Conservation (phyloP, 371 early-diverging fungal species). For the Mortierella sp. region DNA sequence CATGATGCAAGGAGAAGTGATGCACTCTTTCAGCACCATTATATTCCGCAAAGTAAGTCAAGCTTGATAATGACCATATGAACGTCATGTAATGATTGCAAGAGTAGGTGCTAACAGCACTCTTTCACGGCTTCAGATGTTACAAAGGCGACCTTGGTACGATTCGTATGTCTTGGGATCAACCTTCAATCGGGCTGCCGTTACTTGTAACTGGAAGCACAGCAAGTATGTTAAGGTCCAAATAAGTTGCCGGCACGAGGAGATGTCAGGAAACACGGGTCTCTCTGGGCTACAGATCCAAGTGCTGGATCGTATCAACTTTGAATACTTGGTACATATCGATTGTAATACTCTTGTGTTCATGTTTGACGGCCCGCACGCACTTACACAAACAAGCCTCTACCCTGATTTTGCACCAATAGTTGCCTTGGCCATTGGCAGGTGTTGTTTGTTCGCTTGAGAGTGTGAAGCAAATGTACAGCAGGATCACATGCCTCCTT, state of each 20-base stretch:
- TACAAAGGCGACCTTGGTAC: slow-evolving; percentile 23
- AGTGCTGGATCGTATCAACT: slow-evolving; percentile 27
- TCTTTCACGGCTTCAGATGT: slow-evolving; percentile 14
- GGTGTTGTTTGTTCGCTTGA: slow-evolving; percentile 31
- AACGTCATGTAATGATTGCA: neutral
- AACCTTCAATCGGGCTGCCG: slow-evolving; percentile 24
- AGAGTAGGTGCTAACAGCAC: too few species aligned
- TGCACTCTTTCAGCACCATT: slow-evolving; percentile 30
- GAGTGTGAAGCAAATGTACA: slow-evolving; percentile 31
- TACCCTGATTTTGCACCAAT: neutral
- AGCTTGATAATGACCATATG: neutral
- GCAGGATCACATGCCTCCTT: slow-evolving; percentile 35
- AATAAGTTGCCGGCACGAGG: slow-evolving; percentile 2
- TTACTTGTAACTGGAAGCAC: slow-evolving; percentile 25
- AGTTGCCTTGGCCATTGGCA: slow-evolving; percentile 47
- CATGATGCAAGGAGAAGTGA: slow-evolving; percentile 49
- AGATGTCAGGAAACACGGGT: neutral
- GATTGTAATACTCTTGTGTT: neutral
- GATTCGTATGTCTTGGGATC: slow-evolving; percentile 31
- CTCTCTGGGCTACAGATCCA: slow-evolving; percentile 16
- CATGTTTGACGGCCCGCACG: neutral
- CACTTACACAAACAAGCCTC: too few species aligned
- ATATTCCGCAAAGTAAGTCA: slow-evolving; percentile 29
- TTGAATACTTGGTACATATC: slow-evolving; percentile 41
- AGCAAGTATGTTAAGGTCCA: slow-evolving; percentile 31